Evolutionary conservation across 2,329 filamentous ascomycete species (phyloP).

Genomic region (Aspergillus piperis): DNA sequence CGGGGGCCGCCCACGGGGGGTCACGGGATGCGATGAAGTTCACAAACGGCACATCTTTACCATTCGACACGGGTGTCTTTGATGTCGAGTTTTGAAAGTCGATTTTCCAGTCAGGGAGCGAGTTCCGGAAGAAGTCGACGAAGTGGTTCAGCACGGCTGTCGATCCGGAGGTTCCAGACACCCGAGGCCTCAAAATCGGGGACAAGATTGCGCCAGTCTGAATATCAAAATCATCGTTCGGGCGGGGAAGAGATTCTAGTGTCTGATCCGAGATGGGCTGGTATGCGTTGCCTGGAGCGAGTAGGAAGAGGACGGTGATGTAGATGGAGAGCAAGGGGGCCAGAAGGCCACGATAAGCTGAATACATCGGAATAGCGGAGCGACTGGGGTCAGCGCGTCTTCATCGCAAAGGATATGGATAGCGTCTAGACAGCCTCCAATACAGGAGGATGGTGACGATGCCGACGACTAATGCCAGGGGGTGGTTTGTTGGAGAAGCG

Average conservation of each 20-base stretch:
- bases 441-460: background rate
- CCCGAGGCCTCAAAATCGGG: slow-evolving; percentile 83
- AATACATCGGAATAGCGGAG: slow-evolving; percentile 23
- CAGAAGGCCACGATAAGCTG: slow-evolving; percentile 30
- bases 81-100: slow-evolving; percentile 88
- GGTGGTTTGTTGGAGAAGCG: background rate
- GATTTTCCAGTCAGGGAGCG: slow-evolving; percentile 77
- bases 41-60: slow-evolving; percentile 73
- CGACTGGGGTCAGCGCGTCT: background rate
- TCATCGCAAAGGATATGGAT: slow-evolving; percentile 1
- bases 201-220: slow-evolving; percentile 72
- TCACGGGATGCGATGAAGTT: slow-evolving; percentile 87
- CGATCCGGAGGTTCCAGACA: slow-evolving; percentile 81
- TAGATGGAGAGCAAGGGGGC: slow-evolving; percentile 29
- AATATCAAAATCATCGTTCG: slow-evolving; percentile 76
- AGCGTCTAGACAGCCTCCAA: background rate
- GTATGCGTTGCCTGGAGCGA: slow-evolving; percentile 49
- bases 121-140: slow-evolving; percentile 72
- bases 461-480: background rate
- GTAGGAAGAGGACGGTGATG: slow-evolving; percentile 27
- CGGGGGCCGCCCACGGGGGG: slow-evolving; percentile 74
- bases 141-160: slow-evolving; percentile 76
- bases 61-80: slow-evolving; percentile 73
- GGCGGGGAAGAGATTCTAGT: slow-evolving; percentile 70
- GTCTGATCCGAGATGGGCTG: slow-evolving; percentile 71